These are phyloP conservation scores for Thraustochytrium striatum DNA, from an alignment of 352 stramenopile genomes.

Conservation along the genomic window DNA sequence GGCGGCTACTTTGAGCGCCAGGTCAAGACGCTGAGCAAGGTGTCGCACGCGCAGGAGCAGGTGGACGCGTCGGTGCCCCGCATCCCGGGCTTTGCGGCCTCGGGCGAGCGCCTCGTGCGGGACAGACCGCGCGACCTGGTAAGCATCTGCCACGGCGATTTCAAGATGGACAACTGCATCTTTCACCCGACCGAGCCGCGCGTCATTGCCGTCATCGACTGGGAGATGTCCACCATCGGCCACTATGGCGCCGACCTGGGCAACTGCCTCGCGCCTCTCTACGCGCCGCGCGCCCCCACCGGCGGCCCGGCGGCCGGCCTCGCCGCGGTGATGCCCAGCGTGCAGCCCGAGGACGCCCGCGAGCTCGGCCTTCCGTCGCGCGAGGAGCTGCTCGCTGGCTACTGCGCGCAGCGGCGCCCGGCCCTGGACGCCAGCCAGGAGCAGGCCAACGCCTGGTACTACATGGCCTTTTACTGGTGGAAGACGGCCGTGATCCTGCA, in stretches of 20 bases:
- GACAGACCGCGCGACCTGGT: neutral
- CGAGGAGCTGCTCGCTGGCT: slow-evolving; percentile 9
- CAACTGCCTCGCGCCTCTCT: slow-evolving; percentile 66
- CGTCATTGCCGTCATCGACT: slow-evolving; percentile 73
- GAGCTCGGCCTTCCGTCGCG: slow-evolving; percentile 31
- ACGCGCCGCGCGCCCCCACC: neutral
- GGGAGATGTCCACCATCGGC: slow-evolving; percentile 72
- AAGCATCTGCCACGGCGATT: slow-evolving; percentile 71
- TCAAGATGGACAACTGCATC: slow-evolving; percentile 77
- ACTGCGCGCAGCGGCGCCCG: slow-evolving; percentile 10
- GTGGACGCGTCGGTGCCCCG: slow-evolving; percentile 20
- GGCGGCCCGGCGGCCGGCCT: neutral
- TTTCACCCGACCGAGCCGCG: slow-evolving; percentile 68
- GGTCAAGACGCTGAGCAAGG: slow-evolving; percentile 39
- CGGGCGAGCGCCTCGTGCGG: neutral
- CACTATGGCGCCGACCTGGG: slow-evolving; percentile 70
- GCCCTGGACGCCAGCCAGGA: slow-evolving; percentile 37
- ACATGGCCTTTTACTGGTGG: slow-evolving; percentile 74
- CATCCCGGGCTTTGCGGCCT: slow-evolving; percentile 8
- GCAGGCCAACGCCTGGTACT: slow-evolving; percentile 56
- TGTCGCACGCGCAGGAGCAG: slow-evolving; percentile 28
- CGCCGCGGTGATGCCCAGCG: neutral
- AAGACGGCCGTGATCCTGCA: slow-evolving; percentile 79
- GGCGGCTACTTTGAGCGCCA: slow-evolving; percentile 47
- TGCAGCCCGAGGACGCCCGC: slow-evolving; percentile 2